Evolutionary conservation across 345 rosid genomes (phyloP), one percentile per base, ranked within the genome.

Genomic region (Eucalyptus caleyi): DNA sequence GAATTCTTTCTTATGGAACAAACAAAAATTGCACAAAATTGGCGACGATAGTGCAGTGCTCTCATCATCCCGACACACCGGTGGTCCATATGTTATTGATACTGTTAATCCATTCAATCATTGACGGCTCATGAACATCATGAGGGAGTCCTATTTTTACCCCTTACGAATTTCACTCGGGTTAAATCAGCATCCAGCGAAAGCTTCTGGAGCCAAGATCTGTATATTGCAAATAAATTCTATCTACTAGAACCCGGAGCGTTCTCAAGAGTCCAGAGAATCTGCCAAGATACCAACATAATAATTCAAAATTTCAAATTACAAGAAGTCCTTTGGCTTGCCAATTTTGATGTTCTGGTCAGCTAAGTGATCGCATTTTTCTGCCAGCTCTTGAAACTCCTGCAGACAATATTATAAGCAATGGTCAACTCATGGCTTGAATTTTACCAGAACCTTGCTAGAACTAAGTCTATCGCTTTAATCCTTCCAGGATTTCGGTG

Each of bases 381-480:
- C 95, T 97, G 98, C 99, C 99, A 95, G 86, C 98, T 86, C 92
- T 97, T 97, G 91, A 96, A 97, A 91, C 99, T 97, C 96, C 98
- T 97, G 94, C 87, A 88, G 89, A 30, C 86, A 86, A 12, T 7
- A 32, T 67, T 32, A 67, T 67, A 67, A 34, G 42, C 59, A 86
- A 67, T 32, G 80, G 40, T 67, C 40, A 67, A 67, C 21, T 67
- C 42, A 16, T 8, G 42, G 80, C 40, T 67, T 67, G 40, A 67
- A 32, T 32, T 19, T 32, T 67, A 67, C 80, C 80, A 67, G 42
- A 34, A 16, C 80, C 9, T 67, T 32, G 80, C 80, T 8, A 32
- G 80, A 8, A 67, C 80, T 32, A 67, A 67, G 6, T 16, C 23
- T 67, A 8, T 67, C 67, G n/a, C 67, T 60, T 60, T 60, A 60